Percentiles rank a stretch among this genome's conserved stretches.
These are phyloP conservation scores for Podospora pseudoanserina DNA, from an alignment of 495 filamentous ascomycete species.

Conservation along the genomic window DNA sequence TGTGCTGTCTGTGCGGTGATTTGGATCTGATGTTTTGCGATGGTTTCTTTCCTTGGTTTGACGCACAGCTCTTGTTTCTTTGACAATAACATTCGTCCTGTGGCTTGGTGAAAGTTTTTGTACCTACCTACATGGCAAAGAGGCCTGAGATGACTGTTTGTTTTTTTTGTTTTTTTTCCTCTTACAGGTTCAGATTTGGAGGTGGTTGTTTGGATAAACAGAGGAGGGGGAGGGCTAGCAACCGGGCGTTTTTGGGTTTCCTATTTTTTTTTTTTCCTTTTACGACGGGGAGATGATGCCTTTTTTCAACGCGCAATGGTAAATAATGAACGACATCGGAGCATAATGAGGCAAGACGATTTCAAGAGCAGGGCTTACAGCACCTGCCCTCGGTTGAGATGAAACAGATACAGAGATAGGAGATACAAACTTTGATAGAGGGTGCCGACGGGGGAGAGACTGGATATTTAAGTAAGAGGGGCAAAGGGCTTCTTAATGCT, in stretches of 20 bases:
- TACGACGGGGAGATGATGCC: neutral
- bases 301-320: no score
- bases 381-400: neutral
- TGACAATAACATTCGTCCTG: neutral
- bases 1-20: neutral
- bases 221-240: neutral
- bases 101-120: neutral
- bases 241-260: neutral
- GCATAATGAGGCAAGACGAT: neutral
- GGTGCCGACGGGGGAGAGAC: neutral
- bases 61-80: neutral
- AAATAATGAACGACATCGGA: neutral
- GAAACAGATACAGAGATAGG: neutral
- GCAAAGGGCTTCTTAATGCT: neutral
- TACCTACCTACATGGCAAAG: neutral
- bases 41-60: neutral
- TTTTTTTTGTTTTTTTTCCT: neutral
- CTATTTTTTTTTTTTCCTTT: neutral
- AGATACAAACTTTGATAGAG: neutral
- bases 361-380: neutral
- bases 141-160: neutral
- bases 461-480: neutral
- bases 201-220: slow-evolving; percentile 1
- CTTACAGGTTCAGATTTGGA: neutral
- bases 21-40: neutral